These are phyloP conservation scores for Leccinum pellstonianum DNA, from an alignment of 768 basidiomycete genomes.

Conservation along the genomic window DNA sequence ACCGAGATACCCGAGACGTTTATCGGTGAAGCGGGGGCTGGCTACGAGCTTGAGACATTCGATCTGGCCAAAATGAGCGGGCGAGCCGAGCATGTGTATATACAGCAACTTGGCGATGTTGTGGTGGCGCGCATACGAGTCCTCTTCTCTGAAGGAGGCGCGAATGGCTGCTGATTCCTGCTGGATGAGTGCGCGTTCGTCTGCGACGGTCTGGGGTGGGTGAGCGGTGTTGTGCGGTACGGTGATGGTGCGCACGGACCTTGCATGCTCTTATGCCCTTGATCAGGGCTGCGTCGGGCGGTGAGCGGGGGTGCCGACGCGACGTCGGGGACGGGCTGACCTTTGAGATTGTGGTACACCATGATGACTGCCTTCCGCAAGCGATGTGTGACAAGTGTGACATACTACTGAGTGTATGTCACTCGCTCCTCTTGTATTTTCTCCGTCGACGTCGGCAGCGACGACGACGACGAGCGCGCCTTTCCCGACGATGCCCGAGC, in stretches of 20 bases:
- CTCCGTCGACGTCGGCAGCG: constrained; percentile 19
- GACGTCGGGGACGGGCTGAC: constrained; percentile 36
- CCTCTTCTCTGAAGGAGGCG: constrained; percentile 96
- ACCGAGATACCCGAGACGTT: constrained; percentile 92
- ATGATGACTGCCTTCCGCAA: constrained; percentile 42
- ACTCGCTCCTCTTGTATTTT: constrained; percentile 10
- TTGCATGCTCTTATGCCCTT: constrained; percentile 98
- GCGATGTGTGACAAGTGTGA: constrained; percentile 25
- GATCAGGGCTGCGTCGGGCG: constrained; percentile 71
- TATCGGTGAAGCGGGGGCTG: constrained; percentile 93
- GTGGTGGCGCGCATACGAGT: constrained; percentile 92
- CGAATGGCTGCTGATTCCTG: constrained; percentile 97
- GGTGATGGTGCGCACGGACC: constrained; percentile 43
- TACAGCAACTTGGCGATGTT: constrained; percentile 98
- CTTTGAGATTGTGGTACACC: constrained; percentile 88
- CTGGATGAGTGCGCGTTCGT: constrained; percentile 95
- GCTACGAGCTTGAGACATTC: constrained; percentile 95
- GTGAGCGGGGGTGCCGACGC: constrained; percentile 21
- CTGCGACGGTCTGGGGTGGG: constrained; percentile 81
- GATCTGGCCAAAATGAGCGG: constrained; percentile 99
- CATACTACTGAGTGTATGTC: background rate
- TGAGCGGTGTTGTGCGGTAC: constrained; percentile 19
- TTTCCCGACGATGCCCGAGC: constrained; percentile 16
- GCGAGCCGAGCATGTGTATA: constrained; percentile 98
- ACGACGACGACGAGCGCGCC: constrained; percentile 17